A percentile compares a stretch with the other conserved stretches of the same genome.
Evolutionary conservation across 805 yeast species (phyloP).

Genomic region (Pichia phayaonensis): DNA sequence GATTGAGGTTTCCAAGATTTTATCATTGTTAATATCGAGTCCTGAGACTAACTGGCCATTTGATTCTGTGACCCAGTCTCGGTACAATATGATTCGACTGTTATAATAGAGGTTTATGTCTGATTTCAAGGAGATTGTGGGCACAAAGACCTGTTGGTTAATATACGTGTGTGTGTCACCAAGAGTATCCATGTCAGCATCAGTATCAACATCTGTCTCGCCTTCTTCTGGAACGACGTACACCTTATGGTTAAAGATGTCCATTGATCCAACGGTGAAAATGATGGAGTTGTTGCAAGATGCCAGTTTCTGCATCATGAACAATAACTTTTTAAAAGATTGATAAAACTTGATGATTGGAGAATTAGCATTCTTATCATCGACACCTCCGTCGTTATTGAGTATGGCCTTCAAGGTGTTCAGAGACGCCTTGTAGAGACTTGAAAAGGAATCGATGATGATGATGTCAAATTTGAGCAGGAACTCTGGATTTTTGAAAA

Average conservation of each 20-base stretch:
- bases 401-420: constrained; percentile 5
- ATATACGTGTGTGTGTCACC: constrained; percentile 6
- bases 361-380: constrained; percentile 6
- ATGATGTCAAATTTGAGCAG: constrained; percentile 16
- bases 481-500: constrained; percentile 16
- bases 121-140: constrained; percentile 23
- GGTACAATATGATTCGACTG: constrained; percentile 24
- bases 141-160: constrained; percentile 27
- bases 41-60: constrained; percentile 1
- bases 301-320: constrained; percentile 1
- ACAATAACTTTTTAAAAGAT: constrained; percentile 15
- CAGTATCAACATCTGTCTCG: not conserved
- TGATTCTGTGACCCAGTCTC: constrained; percentile 23
- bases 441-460: constrained; percentile 24
- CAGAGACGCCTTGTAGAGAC: constrained; percentile 15
- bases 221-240: constrained; percentile 6
- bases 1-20: constrained; percentile 17
- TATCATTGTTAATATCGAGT: constrained; percentile 5
- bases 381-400: not conserved
- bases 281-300: constrained; percentile 10
- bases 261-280: constrained; percentile 26
- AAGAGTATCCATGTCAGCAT: not conserved
- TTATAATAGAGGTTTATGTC: constrained; percentile 22
- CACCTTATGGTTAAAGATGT: constrained; percentile 20
- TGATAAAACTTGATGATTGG: constrained; percentile 18